phyloP scores from a whole-genome alignment of 2,329 filamentous ascomycete genomes.

The Pyrenochaeta sp. region DNA sequence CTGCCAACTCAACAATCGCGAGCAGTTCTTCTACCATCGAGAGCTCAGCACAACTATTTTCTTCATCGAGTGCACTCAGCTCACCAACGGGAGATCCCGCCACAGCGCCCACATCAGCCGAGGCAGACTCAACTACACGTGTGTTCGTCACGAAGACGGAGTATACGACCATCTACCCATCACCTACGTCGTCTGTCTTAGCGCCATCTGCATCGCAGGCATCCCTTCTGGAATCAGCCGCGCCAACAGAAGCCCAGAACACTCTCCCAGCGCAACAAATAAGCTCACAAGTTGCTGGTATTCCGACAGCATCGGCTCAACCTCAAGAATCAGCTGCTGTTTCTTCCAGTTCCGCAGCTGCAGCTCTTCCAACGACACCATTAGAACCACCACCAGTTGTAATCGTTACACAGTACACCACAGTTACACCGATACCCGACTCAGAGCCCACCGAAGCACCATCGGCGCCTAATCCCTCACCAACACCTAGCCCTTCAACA shows the following conservation, averaged over 20 bases:
- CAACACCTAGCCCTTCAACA: not conserved
- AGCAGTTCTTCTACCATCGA: constrained; percentile 5
- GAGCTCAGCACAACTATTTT: constrained; percentile 6
- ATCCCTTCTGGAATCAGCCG: constrained; percentile 7
- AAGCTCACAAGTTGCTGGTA: constrained; percentile 3
- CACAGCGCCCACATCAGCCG: constrained; percentile 2
- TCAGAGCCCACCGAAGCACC: constrained; percentile 9
- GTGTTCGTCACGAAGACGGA: constrained; percentile 37
- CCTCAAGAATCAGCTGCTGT: constrained; percentile 1
- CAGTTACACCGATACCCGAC: constrained; percentile 21
- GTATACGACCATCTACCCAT: constrained; percentile 38
- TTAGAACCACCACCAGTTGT: constrained; percentile 37
- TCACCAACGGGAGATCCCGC: not conserved
- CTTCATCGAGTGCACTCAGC: not conserved
- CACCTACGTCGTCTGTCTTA: constrained; percentile 14
- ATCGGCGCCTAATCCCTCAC: constrained; percentile 2
- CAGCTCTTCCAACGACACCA: constrained; percentile 19
- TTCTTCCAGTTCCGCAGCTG: constrained; percentile 11
- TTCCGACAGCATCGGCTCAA: constrained; percentile 1
- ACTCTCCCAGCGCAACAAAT: not conserved
- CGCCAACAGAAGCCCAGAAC: constrained; percentile 13
- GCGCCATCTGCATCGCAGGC: constrained; percentile 3
- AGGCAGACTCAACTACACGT: constrained; percentile 19
- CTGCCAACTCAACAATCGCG: constrained; percentile 1
- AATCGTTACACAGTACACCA: constrained; percentile 43